Conservation (phyloP, 805 yeast species). For the Saccharomycopsis sp. region DNA sequence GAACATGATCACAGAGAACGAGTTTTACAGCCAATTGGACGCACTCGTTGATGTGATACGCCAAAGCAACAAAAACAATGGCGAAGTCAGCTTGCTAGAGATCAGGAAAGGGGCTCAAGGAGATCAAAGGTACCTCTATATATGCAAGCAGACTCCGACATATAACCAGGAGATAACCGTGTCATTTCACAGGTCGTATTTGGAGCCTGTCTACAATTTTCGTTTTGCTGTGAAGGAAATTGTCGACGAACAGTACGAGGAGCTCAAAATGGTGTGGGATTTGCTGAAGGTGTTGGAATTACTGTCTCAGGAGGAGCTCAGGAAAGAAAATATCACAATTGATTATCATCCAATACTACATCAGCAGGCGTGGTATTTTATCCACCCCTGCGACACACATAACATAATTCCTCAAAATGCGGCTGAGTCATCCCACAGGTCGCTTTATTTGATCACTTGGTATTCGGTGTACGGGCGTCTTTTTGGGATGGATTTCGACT, state of each 20-base stretch:
- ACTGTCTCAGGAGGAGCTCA: not conserved
- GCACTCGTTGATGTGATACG: not conserved
- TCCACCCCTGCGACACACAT: slow-evolving; percentile 2
- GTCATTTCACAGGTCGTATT: slow-evolving; percentile 4
- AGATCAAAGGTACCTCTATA: not conserved
- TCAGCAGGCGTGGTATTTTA: slow-evolving; percentile 1
- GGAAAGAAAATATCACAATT: not conserved
- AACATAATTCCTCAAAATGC: not conserved
- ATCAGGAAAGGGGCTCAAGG: not conserved
- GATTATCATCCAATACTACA: not conserved
- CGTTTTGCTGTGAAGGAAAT: not conserved
- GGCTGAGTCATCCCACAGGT: not conserved
- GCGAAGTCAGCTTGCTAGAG: not conserved
- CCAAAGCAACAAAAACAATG: not conserved
- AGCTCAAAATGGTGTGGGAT: not conserved
- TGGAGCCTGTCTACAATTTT: not conserved
- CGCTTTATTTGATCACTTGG: not conserved
- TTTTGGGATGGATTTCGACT: not conserved
- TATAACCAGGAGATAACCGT: not conserved
- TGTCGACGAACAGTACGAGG: not conserved
- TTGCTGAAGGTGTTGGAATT: not conserved
- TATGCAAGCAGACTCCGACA: not conserved
- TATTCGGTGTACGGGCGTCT: not conserved
- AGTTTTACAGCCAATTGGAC: not conserved
- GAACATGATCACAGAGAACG: not conserved